Evolutionary conservation across 1,139 yeast species (phyloP).

Genomic region (Scheffersomyces cryptocercus): DNA sequence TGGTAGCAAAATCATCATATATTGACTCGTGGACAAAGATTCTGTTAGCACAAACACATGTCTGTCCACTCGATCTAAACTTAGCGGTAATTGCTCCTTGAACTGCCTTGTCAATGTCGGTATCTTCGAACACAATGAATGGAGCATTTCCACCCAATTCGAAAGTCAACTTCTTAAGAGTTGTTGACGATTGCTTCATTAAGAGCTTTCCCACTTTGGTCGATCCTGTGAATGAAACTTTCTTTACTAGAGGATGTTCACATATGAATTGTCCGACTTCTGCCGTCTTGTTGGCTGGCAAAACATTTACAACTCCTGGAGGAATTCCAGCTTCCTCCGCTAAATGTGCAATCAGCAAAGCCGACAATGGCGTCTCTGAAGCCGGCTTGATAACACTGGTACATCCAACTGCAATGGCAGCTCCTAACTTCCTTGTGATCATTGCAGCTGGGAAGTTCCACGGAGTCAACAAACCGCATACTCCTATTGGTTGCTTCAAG

Average conservation of each 20-base stretch:
- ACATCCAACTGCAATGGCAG: slow-evolving; percentile 93
- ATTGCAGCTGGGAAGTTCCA: slow-evolving; percentile 97
- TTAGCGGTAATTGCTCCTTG: slow-evolving; percentile 54
- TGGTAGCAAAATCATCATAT: slow-evolving; percentile 56
- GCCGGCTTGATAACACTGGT: slow-evolving; percentile 91
- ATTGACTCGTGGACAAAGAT: slow-evolving; percentile 70
- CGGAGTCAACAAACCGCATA: slow-evolving; percentile 88
- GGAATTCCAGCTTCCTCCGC: slow-evolving; percentile 85
- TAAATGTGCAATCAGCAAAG: slow-evolving; percentile 75
- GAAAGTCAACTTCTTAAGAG: slow-evolving; percentile 51
- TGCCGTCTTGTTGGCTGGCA: slow-evolving; percentile 55
- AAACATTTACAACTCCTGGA: slow-evolving; percentile 75
- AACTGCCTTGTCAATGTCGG: slow-evolving; percentile 49
- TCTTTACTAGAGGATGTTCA: slow-evolving; percentile 41
- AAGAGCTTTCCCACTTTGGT: slow-evolving; percentile 55
- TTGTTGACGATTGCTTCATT: slow-evolving; percentile 48
- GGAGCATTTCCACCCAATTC: slow-evolving; percentile 60
- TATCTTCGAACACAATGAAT: slow-evolving; percentile 49
- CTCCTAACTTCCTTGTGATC: slow-evolving; percentile 90
- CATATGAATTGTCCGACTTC: slow-evolving; percentile 61
- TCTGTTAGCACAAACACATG: slow-evolving; percentile 88
- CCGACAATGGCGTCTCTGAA: slow-evolving; percentile 83
- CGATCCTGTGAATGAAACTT: slow-evolving; percentile 60
- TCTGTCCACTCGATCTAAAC: slow-evolving; percentile 80
- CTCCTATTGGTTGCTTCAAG: slow-evolving; percentile 57